Evolutionary conservation across 163 green algal genomes (phyloP).

Genomic region (Chlamydomonas reinhardtii): DNA sequence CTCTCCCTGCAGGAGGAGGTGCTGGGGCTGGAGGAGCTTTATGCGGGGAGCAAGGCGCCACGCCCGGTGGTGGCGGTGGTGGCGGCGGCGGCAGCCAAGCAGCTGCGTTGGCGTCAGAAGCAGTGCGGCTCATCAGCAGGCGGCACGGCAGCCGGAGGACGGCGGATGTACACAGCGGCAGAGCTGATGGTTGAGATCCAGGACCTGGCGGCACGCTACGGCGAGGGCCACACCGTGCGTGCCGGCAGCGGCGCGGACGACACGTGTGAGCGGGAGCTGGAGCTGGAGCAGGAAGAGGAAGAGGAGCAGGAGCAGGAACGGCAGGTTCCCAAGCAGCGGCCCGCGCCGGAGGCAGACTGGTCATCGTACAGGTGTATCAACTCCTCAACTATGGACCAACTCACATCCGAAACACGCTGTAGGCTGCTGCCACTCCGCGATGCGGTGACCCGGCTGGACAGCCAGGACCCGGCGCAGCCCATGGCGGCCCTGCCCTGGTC

Average conservation of each 20-base stretch:
- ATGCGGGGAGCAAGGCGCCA: conserved; percentile 45
- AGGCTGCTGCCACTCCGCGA: not conserved
- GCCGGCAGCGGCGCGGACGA: conserved; percentile 46
- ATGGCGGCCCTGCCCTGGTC: conserved; percentile 46
- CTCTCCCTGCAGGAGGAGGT: conserved; percentile 61
- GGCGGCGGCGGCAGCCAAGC: not conserved
- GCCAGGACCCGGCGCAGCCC: not conserved
- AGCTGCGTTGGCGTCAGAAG: too few species aligned
- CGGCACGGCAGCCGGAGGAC: not conserved
- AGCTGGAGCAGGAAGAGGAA: conserved; percentile 69
- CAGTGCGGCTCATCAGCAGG: not conserved
- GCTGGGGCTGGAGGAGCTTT: conserved; percentile 59
- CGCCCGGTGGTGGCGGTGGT: conserved; percentile 17
- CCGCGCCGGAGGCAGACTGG: conserved; percentile 57
- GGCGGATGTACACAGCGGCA: not conserved
- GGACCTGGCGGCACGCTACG: conserved; percentile 14
- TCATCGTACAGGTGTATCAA: not conserved
- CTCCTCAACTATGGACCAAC: not conserved
- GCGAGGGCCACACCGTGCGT: conserved; percentile 52
- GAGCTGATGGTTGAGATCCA: conserved; percentile 5
- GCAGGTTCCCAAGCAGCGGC: not conserved
- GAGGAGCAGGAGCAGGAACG: conserved; percentile 64
- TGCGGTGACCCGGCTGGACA: not conserved
- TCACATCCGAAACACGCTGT: not conserved
- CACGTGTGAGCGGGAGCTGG: conserved; percentile 69